phyloP scores from a whole-genome alignment of 805 yeast genomes.

The Cyberlindnera saturnus region DNA sequence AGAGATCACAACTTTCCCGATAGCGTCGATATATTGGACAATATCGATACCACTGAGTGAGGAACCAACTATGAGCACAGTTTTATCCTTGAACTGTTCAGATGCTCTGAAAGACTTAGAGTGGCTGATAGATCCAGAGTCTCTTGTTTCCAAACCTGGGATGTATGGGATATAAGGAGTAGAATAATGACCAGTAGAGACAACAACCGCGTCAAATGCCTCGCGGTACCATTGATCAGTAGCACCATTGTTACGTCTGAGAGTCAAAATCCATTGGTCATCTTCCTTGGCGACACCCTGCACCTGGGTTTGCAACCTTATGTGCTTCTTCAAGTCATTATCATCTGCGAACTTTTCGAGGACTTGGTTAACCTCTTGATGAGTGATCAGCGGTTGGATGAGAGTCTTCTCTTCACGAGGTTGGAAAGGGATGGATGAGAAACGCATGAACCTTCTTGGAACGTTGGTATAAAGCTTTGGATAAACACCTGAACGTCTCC shows the following conservation, averaged over 20 bases:
- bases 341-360: slow-evolving; percentile 2
- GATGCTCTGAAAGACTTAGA: slow-evolving; percentile 33
- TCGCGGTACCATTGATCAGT: slow-evolving; percentile 36
- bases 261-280: slow-evolving; percentile 26
- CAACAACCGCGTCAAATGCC: slow-evolving; percentile 46
- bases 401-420: not conserved
- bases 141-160: slow-evolving; percentile 39
- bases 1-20: slow-evolving; percentile 47
- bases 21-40: slow-evolving; percentile 32
- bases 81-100: slow-evolving; percentile 31
- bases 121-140: slow-evolving; percentile 22
- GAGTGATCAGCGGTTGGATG: slow-evolving; percentile 3
- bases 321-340: not conserved
- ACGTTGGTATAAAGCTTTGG: slow-evolving; percentile 33
- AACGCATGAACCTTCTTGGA: slow-evolving; percentile 30
- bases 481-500: slow-evolving; percentile 15
- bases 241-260: slow-evolving; percentile 14
- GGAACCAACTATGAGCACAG: slow-evolving; percentile 39
- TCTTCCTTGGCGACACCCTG: slow-evolving; percentile 10
- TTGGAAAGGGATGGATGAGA: slow-evolving; percentile 12
- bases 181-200: slow-evolving; percentile 54
- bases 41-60: slow-evolving; percentile 37
- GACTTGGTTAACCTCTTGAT: slow-evolving; percentile 1
- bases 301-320: slow-evolving; percentile 6
- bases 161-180: slow-evolving; percentile 49